Percentiles rank a stretch among this genome's conserved stretches.
Conservation (phyloP, 768 basidiomycete genomes). For the Amanita subjunquillea region DNA sequence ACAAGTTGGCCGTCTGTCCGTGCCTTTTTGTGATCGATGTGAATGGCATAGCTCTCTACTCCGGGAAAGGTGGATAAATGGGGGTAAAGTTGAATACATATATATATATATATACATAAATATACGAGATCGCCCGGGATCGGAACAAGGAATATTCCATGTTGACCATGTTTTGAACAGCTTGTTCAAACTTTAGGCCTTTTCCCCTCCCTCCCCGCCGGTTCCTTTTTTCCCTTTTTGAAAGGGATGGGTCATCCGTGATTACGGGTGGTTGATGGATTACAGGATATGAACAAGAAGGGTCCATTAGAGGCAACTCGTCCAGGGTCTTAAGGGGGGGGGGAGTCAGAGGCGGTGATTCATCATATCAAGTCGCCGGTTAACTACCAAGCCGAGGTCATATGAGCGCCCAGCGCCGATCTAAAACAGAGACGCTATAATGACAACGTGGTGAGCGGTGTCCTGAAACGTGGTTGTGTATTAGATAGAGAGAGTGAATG, state of each 20-base stretch:
- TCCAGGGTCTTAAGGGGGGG: no score
- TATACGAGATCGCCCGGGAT: background rate
- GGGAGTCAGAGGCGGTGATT: no score
- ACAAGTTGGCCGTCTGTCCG: no score
- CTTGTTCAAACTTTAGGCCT: no score
- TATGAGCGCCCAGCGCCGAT: background rate
- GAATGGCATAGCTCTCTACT: background rate
- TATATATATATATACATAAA: no score
- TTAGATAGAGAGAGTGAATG: background rate
- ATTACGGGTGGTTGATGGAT: no score
- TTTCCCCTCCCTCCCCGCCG: no score
- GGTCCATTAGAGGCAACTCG: no score
- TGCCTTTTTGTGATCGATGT: background rate
- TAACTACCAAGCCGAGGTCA: background rate
- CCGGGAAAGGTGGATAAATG: background rate
- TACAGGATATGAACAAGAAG: no score
- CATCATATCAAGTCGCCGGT: background rate
- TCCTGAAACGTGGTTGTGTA: background rate
- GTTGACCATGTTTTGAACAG: no score
- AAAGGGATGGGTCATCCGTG: no score
- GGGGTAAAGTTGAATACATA: background rate
- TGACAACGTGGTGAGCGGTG: background rate
- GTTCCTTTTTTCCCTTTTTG: no score
- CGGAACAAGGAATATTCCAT: background rate
- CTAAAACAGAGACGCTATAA: background rate